A percentile compares a stretch with the other conserved stretches of the same genome.
phyloP scores from a whole-genome alignment of 176 grass and related monocot genomes.

The Carex parvula region DNA sequence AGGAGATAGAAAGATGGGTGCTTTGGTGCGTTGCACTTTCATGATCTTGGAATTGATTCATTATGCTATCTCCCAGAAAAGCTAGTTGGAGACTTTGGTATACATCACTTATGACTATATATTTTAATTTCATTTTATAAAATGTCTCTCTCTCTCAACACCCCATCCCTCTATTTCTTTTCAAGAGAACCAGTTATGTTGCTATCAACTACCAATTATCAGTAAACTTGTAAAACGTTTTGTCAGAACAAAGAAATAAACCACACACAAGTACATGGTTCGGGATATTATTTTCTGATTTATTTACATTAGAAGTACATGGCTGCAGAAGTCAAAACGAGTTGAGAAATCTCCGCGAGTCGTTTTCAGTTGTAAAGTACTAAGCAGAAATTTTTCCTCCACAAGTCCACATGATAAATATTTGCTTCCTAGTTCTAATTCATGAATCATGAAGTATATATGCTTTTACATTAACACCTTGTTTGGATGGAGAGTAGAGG shows the following conservation, averaged over 20 bases:
- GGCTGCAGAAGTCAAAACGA: neutral
- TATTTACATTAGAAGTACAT: neutral
- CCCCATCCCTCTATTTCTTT: neutral
- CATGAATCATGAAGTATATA: neutral
- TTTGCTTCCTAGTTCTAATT: neutral
- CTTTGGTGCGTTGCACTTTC: neutral
- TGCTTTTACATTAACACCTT: too few relatives aligned
- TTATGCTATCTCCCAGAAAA: constrained; percentile 2
- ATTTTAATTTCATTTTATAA: neutral
- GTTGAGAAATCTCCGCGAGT: neutral
- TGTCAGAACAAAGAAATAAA: neutral
- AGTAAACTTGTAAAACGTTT: neutral
- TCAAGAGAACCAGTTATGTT: neutral
- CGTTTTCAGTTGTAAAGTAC: neutral
- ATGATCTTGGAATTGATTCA: neutral
- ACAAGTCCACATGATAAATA: neutral
- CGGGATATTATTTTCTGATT: neutral
- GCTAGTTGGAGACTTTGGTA: neutral
- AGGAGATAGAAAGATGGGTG: constrained; percentile 4
- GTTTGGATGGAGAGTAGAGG: too few relatives aligned
- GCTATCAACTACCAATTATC: neutral
- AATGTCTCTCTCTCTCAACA: neutral
- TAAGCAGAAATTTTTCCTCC: neutral
- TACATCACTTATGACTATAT: neutral
- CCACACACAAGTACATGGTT: neutral